Evolutionary conservation across 1,284 basidiomycete species (phyloP), one percentile per base, ranked within the genome.

Genomic region (Cryptococcus maquisensis): DNA sequence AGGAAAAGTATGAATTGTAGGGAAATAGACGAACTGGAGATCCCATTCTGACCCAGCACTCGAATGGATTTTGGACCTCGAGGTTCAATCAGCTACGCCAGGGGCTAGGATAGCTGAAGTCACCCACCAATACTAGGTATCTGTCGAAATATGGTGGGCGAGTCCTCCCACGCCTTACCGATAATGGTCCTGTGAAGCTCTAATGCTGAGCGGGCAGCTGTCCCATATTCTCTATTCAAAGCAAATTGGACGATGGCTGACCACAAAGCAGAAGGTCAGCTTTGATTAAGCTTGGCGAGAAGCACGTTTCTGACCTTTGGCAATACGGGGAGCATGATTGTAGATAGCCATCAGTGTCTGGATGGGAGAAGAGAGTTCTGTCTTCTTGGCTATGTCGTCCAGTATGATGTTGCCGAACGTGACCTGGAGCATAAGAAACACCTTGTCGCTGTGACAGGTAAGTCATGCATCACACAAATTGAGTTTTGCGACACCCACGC

Each of bases 111-210:
- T 10, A 18, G 40, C 13, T 15, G 13, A 10, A 18, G 18, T 18
- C 5, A 37, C 57, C 46, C 42, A 60, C 69, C 72, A 13, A 76
- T 67, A 10, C 56, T 60, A 4, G 64, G 52, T 5, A 76, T 64
- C 57, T 76, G 73, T 2, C 73, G 57, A 48, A 76, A 74, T 9
- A 75, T 52, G 2, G 59, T 55, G 0, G 71, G 43, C 0, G 63
- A 59, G 49, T 74, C 64, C 36, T 73, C 73, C 74, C 74, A 76
- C 1, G 74, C 68, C 51, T 69, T 72, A 7, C 72, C 74, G 26
- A 62, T 57, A 24, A 75, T 51, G 3, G 58, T 59, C 6, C 67
- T 67, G 4, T 65, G 41, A 0, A 76, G 57, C 41, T 69, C 63
- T 1, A 74, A 55, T 1, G 71, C 68, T 1, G 64, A 51, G 8